Evolutionary conservation across 345 rosid genomes (phyloP).

Genomic region (Jatropha curcas): DNA sequence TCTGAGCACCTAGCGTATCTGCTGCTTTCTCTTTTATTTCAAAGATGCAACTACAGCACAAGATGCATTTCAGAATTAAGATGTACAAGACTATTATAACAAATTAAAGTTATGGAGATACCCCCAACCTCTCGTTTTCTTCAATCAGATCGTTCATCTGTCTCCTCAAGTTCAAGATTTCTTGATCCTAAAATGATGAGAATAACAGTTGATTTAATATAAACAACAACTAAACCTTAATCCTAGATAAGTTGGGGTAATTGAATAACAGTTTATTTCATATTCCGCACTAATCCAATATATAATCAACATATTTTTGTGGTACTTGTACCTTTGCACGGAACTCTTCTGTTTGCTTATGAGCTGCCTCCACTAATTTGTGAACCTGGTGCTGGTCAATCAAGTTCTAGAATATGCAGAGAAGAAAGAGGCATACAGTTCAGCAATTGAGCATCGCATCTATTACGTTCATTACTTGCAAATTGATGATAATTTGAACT

Average conservation of each 20-base stretch:
- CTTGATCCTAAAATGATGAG: slow-evolving; percentile 57
- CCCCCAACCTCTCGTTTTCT: slow-evolving; percentile 72
- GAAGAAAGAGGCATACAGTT: slow-evolving; percentile 9
- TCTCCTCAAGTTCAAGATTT: slow-evolving; percentile 54
- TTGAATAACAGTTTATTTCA: slow-evolving; percentile 10
- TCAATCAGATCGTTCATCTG: slow-evolving; percentile 52
- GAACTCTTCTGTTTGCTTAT: slow-evolving; percentile 63
- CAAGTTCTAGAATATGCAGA: slow-evolving; percentile 56
- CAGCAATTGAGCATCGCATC: slow-evolving; percentile 21
- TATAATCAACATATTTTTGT: neutral
- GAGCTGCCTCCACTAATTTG: slow-evolving; percentile 65
- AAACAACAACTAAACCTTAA: too few species aligned
- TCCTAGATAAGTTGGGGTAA: too few species aligned
- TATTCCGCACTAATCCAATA: neutral
- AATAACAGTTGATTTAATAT: slow-evolving; percentile 7
- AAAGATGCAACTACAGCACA: slow-evolving; percentile 50
- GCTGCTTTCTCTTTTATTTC: slow-evolving; percentile 62
- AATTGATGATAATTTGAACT: slow-evolving; percentile 14
- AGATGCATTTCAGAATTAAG: slow-evolving; percentile 2
- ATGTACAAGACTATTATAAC: neutral
- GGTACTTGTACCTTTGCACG: slow-evolving; percentile 53
- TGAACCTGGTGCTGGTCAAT: slow-evolving; percentile 73
- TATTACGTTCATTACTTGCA: slow-evolving; percentile 1
- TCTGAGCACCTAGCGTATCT: slow-evolving; percentile 58
- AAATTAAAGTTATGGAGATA: neutral